A percentile compares a stretch with the other conserved stretches of the same genome.
Evolutionary conservation across 768 basidiomycete species (phyloP).

Genomic region (Suillus sp.): DNA sequence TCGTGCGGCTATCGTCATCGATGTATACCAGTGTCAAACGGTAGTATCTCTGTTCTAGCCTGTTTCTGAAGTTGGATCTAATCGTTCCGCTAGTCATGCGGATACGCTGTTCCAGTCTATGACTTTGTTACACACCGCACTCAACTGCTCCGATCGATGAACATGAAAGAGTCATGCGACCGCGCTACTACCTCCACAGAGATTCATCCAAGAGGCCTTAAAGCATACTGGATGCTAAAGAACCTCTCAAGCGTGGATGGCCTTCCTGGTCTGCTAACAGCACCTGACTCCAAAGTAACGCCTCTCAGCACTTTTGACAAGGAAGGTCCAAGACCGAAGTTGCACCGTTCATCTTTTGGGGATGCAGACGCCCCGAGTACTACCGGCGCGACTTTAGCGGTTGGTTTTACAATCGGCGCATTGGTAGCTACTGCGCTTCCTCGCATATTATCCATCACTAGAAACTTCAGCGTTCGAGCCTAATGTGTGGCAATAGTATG

Average conservation of each 20-base stretch:
- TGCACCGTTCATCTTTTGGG: background rate
- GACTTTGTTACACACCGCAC: slow-evolving; percentile 59
- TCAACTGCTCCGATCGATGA: slow-evolving; percentile 45
- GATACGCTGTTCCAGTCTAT: slow-evolving; percentile 64
- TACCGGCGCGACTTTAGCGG: slow-evolving; percentile 12
- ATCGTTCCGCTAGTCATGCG: slow-evolving; percentile 55
- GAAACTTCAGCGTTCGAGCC: background rate
- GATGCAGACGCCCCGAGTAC: background rate
- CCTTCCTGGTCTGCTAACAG: slow-evolving; percentile 48
- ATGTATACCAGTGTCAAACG: slow-evolving; percentile 58
- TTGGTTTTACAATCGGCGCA: slow-evolving; percentile 24
- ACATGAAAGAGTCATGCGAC: slow-evolving; percentile 46
- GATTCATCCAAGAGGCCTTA: slow-evolving; percentile 43
- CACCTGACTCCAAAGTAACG: slow-evolving; percentile 20
- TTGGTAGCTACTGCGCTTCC: slow-evolving; percentile 15
- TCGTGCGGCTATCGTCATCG: slow-evolving; percentile 58
- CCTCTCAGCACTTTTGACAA: slow-evolving; percentile 25
- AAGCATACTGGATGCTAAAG: slow-evolving; percentile 50
- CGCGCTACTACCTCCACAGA: slow-evolving; percentile 19
- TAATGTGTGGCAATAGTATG: background rate
- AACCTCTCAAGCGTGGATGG: slow-evolving; percentile 63
- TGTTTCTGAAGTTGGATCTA: background rate
- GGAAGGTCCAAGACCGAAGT: slow-evolving; percentile 18
- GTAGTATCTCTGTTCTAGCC: slow-evolving; percentile 25
- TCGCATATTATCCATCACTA: slow-evolving; percentile 1